Conservation (phyloP, 2,329 filamentous ascomycete species). For the Aspergillus nomiae region DNA sequence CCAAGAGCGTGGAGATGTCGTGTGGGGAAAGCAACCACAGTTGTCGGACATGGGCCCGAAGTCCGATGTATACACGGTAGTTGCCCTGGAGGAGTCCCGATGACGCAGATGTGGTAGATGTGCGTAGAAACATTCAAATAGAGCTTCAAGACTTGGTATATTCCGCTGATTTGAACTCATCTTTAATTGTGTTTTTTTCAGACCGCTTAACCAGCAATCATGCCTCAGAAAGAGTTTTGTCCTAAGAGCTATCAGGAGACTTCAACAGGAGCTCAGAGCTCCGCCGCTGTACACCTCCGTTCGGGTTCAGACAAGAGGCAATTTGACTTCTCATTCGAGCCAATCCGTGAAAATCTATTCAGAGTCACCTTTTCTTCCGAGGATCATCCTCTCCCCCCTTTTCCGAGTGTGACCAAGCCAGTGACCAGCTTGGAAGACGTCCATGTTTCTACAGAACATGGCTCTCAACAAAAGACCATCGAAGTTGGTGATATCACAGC, state of each 20-base stretch:
- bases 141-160: constrained; percentile 4
- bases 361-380: constrained; percentile 66
- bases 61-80: constrained; percentile 23
- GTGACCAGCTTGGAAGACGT: constrained; percentile 36
- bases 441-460: constrained; percentile 35
- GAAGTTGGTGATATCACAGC: constrained; percentile 54
- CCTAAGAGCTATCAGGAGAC: constrained; percentile 40
- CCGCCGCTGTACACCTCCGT: constrained; percentile 43
- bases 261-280: constrained; percentile 21
- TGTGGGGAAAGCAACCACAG: background rate
- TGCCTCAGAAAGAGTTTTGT: constrained; percentile 55
- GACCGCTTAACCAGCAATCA: constrained; percentile 22
- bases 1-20: constrained; percentile 1
- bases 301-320: constrained; percentile 42
- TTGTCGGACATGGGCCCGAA: constrained; percentile 35
- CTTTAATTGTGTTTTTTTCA: background rate
- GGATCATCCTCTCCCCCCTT: constrained; percentile 65
- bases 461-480: constrained; percentile 45
- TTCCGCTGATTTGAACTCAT: background rate
- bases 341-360: constrained; percentile 64
- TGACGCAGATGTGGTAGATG: background rate
- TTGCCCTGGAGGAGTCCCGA: background rate
- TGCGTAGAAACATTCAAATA: constrained; percentile 23
- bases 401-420: constrained; percentile 60
- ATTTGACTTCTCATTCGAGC: constrained; percentile 65